Evolutionary conservation across 202 grass and related monocot species (phyloP), one percentile per base, ranked within the genome.

Genomic region (Bolboschoenoplectus hybrid): DNA sequence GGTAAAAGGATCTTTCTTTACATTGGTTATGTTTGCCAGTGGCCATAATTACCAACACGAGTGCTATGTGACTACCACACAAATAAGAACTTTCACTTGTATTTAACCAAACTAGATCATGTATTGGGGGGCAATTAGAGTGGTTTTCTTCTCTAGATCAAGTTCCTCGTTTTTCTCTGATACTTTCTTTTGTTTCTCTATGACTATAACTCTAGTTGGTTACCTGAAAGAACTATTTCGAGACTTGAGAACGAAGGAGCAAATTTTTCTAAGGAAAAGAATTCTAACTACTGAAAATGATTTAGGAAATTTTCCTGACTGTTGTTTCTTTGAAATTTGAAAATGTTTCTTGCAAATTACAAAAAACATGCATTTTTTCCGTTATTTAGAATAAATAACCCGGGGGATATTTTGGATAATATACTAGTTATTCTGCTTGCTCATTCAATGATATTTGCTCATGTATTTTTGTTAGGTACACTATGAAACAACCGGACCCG

Each of bases 401-500:
- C 50, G 16, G 6, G 2, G 38, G 0, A 8, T 3, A 1, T 39
- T 78, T 16, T 56, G 51, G 19, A 77, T 34, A 36, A 60, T 9
- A 35, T 19, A 43, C 3, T 55, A 43, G 26, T 61, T 80, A 40
- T 19, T 16, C 13, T 57, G 20, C 36, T 57, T 39, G 26, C 38
- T 79, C 1, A 41, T 79, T 58, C 4, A 17, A 80, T 80, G 36
- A 19, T 41, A 38, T 36, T 67, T 76, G 20, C 3, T 74, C 7
- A 19, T 64, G 3, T 35, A 20, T 84, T 74, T 9, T 11, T 86
- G 60, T 26, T 55, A 89, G 88, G 39, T 86, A 65, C 88, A 89
- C 43, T 89, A 89, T 76, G 83, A 89, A 67, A 89, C 88, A 58
- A 89, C 88, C 57, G 88, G 88, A 13, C 88, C 88, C 1, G 88